Evolutionary conservation across 2,329 filamentous ascomycete species (phyloP), one percentile per base, ranked within the genome.

Genomic region (Albophoma yamanashiensis): DNA sequence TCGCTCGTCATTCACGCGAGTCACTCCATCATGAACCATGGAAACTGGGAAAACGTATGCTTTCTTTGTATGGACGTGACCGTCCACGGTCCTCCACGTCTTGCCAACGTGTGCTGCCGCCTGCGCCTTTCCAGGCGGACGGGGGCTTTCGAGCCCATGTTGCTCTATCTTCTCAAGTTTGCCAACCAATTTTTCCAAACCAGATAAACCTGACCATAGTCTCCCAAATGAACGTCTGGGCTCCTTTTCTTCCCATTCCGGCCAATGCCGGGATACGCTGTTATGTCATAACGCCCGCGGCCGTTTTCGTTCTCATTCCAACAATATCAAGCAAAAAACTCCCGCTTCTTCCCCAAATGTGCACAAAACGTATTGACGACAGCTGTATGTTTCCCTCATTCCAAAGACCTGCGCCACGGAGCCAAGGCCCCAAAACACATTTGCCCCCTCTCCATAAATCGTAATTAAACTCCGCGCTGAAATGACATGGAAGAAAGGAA

Each of bases 381-480:
- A 61, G 20, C 22, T 55, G 22, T 25, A 57, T 61, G 34, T 52
- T 34, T 20, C 31, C 50, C 50, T 20, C 17, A 34, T 53, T 17
- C 27, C 27, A 53, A 59, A 59, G 45, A 43, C 39, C 38, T 57
- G 42, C 53, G 57, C 45, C 56, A 40, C 31, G 6, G 50, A 27
- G 50, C 6, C 8, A 20, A 36, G 9, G 50, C 50, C 50, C 50
- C 50, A 36, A 34, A 22, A 55, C 12, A 38, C 20, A 20, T 38
- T 34, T n/a, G 47, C 45, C 58, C 27, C 34, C 40, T 31, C 57
- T 55, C 17, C 47, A 14, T 25, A 27, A n/a, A 50, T 55, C 17
- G 27, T 20, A 59, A 43, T 36, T 57, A 58, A 63, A 63, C 60
- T 62, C 62, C 62, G 58, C 62, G 62, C 62, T 63, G 57, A 17